Conservation (phyloP, 805 yeast genomes). For the Candida morakotiae region DNA sequence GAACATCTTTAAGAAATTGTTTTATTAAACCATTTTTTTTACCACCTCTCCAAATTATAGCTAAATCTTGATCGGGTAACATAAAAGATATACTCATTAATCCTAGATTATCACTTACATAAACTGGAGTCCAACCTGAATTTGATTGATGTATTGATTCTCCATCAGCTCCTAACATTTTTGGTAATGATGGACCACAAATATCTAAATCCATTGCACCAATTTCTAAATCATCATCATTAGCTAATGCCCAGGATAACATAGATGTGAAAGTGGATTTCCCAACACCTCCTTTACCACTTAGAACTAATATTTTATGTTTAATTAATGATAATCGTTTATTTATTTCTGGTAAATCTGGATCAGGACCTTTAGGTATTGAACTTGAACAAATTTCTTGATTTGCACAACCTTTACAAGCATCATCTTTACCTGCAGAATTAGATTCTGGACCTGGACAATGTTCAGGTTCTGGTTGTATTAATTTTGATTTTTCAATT, state of each 20-base stretch:
- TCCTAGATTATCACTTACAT: constrained; percentile 91
- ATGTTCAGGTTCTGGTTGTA: constrained; percentile 89
- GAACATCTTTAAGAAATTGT: constrained; percentile 89
- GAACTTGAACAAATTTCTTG: constrained; percentile 81
- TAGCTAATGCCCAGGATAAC: constrained; percentile 95
- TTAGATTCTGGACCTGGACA: constrained; percentile 99
- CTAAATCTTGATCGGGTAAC: constrained; percentile 90
- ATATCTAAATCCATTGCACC: constrained; percentile 98
- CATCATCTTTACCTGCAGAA: constrained; percentile 87
- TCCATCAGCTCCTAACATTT: constrained; percentile 87
- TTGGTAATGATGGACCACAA: constrained; percentile 95
- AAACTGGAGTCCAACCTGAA: constrained; percentile 95
- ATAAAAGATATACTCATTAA: constrained; percentile 93
- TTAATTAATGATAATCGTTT: constrained; percentile 58
- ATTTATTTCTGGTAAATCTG: constrained; percentile 76
- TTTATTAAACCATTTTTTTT: constrained; percentile 91
- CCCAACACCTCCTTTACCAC: constrained; percentile 96
- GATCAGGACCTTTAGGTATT: constrained; percentile 91
- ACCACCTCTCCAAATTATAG: constrained; percentile 96
- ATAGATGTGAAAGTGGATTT: constrained; percentile 93
- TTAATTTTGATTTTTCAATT: constrained; percentile 15
- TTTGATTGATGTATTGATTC: constrained; percentile 86
- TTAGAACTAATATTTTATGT: constrained; percentile 76
- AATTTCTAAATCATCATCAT: constrained; percentile 71
- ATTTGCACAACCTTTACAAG: constrained; percentile 94